Evolutionary conservation across 2,329 filamentous ascomycete species (phyloP), one percentile per base, ranked within the genome.

Genomic region (Thelonectria olida): DNA sequence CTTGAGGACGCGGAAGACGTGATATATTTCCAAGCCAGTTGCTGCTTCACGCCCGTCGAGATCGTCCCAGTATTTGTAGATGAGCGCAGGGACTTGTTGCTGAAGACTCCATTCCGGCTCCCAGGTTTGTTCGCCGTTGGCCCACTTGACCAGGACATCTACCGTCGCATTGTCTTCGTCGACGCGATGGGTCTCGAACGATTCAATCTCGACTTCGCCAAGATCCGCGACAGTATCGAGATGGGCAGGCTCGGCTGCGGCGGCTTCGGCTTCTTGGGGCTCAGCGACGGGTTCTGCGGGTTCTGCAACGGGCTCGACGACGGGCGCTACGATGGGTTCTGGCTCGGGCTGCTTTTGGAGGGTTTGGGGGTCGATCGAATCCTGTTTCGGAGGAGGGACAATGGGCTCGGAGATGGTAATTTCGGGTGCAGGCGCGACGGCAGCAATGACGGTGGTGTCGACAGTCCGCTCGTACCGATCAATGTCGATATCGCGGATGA

Each of bases 21-120:
- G 70, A 48, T 67, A 72, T 13, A 68, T 31, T 5, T 69, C 68
- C 3, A 72, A 61, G 17, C 61, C 55, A 25, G 70, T 72, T 7
- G 67, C 68, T 6, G 51, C 41, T n/a, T 72, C 70, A 17, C 70
- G 69, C 15, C 69, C 67, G 0, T 61, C 65, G 13, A 65, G 50
- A 19, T 57, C 51, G 8, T 72, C 70, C 70, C 70, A 72, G 60
- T 72, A 72, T 60, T 71, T 63, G 62, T 65, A 72, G 44, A 72
- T 66, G 9, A 72, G 65, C 2, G 57, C 47, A 3, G 70, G 70
- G 1, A 70, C 67, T 50, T 72, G 69, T 27, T 68, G 60, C 58
- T 72, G 70, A 1, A 72, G 54, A 51, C 64, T 70, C 68, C 69
- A 72, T 65, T 72, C 70, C 1, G 69, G 27, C 51, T 72, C 70